Conservation (phyloP, 2,329 filamentous ascomycete genomes). For the Diaporthe caulivora region DNA sequence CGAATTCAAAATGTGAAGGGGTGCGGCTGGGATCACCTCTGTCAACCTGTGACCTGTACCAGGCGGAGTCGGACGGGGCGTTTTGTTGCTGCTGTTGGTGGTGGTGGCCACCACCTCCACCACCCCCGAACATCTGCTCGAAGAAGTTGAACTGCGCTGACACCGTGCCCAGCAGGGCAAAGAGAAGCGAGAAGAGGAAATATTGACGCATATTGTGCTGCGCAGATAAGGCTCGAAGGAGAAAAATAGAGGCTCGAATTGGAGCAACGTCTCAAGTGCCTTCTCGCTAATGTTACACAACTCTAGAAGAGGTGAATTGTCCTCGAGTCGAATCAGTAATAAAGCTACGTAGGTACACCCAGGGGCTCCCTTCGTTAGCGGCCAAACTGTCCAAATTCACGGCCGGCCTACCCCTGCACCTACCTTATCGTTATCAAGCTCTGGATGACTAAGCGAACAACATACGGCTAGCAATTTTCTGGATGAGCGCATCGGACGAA, state of each 20-base stretch:
- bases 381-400: constrained; percentile 36
- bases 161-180: constrained; percentile 72
- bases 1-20: background rate
- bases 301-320: background rate
- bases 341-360: constrained; percentile 3
- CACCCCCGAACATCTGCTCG: constrained; percentile 91
- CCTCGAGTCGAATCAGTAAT: background rate
- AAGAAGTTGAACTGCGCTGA: constrained; percentile 96
- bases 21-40: constrained; percentile 60
- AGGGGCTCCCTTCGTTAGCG: background rate
- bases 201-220: constrained; percentile 48
- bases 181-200: constrained; percentile 54
- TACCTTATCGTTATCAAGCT: constrained; percentile 32
- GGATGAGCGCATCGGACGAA: constrained; percentile 22
- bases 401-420: constrained; percentile 3
- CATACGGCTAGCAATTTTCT: constrained; percentile 29
- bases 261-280: background rate
- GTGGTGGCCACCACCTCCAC: constrained; percentile 53
- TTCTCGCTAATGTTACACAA: background rate
- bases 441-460: constrained; percentile 36
- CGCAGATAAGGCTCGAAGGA: too few species aligned
- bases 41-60: constrained; percentile 81
- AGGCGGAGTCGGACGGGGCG: constrained; percentile 83
- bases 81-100: constrained; percentile 77
- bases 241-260: background rate